Percentiles rank a stretch among this genome's conserved stretches.
phyloP scores from a whole-genome alignment of 441 rosid genomes.

The Pelargonium fulgidum region DNA sequence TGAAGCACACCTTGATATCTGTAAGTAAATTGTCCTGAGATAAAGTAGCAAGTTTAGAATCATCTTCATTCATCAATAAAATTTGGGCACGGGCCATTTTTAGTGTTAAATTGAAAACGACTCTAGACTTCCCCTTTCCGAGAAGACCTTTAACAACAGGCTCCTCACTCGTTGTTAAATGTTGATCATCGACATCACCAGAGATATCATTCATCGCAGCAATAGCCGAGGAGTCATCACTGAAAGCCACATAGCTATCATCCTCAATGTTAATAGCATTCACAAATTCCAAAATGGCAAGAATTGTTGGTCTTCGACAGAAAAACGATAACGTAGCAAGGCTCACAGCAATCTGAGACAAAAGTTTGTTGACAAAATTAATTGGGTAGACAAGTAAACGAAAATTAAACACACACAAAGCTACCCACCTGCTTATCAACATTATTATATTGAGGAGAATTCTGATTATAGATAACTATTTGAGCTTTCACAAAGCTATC shows the following conservation, averaged over 20 bases:
- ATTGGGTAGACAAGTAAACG: background rate
- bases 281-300: slow-evolving; percentile 90
- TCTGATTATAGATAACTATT: slow-evolving; percentile 65
- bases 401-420: slow-evolving; percentile 16
- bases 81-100: slow-evolving; percentile 94
- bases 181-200: slow-evolving; percentile 36
- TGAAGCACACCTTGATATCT: slow-evolving; percentile 70
- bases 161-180: slow-evolving; percentile 32
- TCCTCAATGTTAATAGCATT: slow-evolving; percentile 66
- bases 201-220: slow-evolving; percentile 34
- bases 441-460: slow-evolving; percentile 62
- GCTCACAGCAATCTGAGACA: slow-evolving; percentile 68
- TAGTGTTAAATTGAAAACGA: slow-evolving; percentile 66
- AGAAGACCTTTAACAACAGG: slow-evolving; percentile 75
- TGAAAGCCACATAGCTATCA: slow-evolving; percentile 49
- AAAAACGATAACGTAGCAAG: slow-evolving; percentile 85
- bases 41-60: slow-evolving; percentile 76
- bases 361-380: slow-evolving; percentile 16
- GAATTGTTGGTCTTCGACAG: slow-evolving; percentile 93
- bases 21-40: slow-evolving; percentile 86
- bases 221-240: slow-evolving; percentile 51
- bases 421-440: slow-evolving; percentile 67
- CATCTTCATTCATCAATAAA: slow-evolving; percentile 88
- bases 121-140: slow-evolving; percentile 93
- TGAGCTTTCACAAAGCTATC: slow-evolving; percentile 98